Evolutionary conservation across 495 filamentous ascomycete genomes (phyloP).

Genomic region (Thermothielavioides terrestris): DNA sequence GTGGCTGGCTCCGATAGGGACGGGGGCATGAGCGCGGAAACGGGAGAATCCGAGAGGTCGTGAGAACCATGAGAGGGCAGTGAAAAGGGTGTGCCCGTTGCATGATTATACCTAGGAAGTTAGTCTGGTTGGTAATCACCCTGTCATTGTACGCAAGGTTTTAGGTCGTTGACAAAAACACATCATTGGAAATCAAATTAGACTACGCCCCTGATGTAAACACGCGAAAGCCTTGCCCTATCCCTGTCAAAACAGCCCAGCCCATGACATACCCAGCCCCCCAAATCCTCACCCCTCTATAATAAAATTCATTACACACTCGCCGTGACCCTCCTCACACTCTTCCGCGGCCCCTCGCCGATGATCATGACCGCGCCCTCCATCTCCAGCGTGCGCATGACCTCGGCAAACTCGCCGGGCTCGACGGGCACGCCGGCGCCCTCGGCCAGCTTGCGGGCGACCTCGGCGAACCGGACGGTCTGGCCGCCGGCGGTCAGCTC

Average conservation of each 20-base stretch:
- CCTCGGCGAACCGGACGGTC: constrained; percentile 66
- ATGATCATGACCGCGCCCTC: constrained; percentile 74
- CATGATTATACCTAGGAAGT: constrained; percentile 14
- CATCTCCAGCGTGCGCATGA: constrained; percentile 66
- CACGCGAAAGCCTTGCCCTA: no score
- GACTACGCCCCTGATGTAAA: not conserved
- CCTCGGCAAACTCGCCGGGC: constrained; percentile 69
- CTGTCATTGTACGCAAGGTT: not conserved
- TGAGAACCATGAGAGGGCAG: not conserved
- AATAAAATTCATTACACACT: constrained; percentile 25
- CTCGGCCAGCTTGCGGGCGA: constrained; percentile 65
- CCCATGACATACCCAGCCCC: not conserved
- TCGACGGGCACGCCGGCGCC: constrained; percentile 66
- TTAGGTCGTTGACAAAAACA: not conserved
- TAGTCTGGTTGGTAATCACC: not conserved
- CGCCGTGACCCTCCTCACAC: constrained; percentile 63
- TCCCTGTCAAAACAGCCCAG: not conserved
- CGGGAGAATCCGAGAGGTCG: not conserved
- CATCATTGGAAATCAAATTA: not conserved
- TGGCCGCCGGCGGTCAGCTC: constrained; percentile 63
- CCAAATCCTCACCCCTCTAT: not conserved
- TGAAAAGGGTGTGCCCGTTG: not conserved
- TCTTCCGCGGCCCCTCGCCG: constrained; percentile 78
- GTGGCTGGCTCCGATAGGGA: not conserved
- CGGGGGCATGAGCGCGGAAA: not conserved